These are phyloP conservation scores for Achlya hypogyna DNA, from an alignment of 352 stramenopile genomes.

Conservation along the genomic window DNA sequence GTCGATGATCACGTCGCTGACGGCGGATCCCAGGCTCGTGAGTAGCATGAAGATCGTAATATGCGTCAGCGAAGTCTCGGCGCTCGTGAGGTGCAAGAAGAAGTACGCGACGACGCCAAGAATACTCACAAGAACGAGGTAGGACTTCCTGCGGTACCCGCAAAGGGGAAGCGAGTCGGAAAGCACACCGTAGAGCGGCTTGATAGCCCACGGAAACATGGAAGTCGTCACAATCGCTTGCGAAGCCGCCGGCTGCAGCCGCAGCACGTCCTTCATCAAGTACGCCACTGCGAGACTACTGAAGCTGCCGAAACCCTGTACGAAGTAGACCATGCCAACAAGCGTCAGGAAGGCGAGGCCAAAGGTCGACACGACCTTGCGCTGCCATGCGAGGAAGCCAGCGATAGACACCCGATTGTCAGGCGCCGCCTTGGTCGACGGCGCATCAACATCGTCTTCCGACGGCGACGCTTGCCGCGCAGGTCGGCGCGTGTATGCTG, in stretches of 20 bases:
- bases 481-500: neutral
- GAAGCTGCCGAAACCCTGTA: conserved; percentile 91
- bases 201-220: conserved; percentile 93
- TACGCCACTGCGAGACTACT: conserved; percentile 90
- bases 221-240: conserved; percentile 90
- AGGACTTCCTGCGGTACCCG: conserved; percentile 91
- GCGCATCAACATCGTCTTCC: neutral
- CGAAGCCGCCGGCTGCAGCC: conserved; percentile 88
- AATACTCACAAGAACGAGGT: conserved; percentile 87
- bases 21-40: conserved; percentile 81
- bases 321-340: conserved; percentile 85
- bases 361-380: conserved; percentile 49
- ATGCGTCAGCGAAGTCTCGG: conserved; percentile 34
- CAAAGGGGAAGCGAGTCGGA: conserved; percentile 92
- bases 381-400: conserved; percentile 28
- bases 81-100: conserved; percentile 41
- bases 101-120: conserved; percentile 51
- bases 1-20: conserved; percentile 96
- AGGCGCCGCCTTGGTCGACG: neutral
- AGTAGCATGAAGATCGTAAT: conserved; percentile 62
- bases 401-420: neutral
- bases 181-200: conserved; percentile 94
- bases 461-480: neutral
- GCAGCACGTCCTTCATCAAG: conserved; percentile 95
- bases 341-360: conserved; percentile 59